These are phyloP conservation scores for Acarospora socialis DNA, from an alignment of 2,329 filamentous ascomycete genomes.

Conservation along the genomic window DNA sequence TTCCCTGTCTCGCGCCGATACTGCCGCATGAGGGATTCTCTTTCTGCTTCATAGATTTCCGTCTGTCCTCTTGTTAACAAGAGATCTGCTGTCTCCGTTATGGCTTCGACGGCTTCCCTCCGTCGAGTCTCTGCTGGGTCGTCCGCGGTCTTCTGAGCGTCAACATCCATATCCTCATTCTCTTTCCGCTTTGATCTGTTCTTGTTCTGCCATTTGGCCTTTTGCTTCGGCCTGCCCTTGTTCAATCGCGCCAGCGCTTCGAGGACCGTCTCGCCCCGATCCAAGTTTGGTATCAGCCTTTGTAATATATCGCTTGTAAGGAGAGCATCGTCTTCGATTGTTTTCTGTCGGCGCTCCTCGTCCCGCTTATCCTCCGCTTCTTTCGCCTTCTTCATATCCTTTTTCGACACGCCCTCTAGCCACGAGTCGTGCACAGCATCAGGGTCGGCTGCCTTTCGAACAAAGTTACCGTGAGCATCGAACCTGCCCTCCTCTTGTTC, in stretches of 20 bases:
- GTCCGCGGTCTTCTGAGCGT: slow-evolving; percentile 39
- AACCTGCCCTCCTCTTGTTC: slow-evolving; percentile 91
- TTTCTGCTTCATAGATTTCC: slow-evolving; percentile 83
- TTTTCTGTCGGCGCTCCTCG: slow-evolving; percentile 55
- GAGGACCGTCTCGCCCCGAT: slow-evolving; percentile 70
- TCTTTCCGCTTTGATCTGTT: slow-evolving; percentile 34
- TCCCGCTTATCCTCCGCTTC: slow-evolving; percentile 79
- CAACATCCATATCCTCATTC: slow-evolving; percentile 53
- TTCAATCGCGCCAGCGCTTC: slow-evolving; percentile 76
- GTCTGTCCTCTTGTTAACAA: slow-evolving; percentile 68
- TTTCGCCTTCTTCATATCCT: slow-evolving; percentile 77
- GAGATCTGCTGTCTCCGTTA: slow-evolving; percentile 82
- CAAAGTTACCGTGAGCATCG: slow-evolving; percentile 79
- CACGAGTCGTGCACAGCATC: slow-evolving; percentile 85
- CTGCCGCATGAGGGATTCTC: slow-evolving; percentile 69
- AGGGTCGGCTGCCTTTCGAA: slow-evolving; percentile 76
- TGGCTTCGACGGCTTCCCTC: slow-evolving; percentile 59
- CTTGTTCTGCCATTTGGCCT: slow-evolving; percentile 47
- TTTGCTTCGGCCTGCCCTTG: slow-evolving; percentile 43
- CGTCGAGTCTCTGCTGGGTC: slow-evolving; percentile 56
- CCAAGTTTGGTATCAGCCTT: slow-evolving; percentile 56
- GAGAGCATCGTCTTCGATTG: slow-evolving; percentile 59
- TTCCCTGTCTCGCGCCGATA: slow-evolving; percentile 78
- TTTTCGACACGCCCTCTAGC: slow-evolving; percentile 85
- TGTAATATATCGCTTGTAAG: slow-evolving; percentile 60